phyloP scores from a whole-genome alignment of 805 yeast species.

The Yarrowia sp. region DNA sequence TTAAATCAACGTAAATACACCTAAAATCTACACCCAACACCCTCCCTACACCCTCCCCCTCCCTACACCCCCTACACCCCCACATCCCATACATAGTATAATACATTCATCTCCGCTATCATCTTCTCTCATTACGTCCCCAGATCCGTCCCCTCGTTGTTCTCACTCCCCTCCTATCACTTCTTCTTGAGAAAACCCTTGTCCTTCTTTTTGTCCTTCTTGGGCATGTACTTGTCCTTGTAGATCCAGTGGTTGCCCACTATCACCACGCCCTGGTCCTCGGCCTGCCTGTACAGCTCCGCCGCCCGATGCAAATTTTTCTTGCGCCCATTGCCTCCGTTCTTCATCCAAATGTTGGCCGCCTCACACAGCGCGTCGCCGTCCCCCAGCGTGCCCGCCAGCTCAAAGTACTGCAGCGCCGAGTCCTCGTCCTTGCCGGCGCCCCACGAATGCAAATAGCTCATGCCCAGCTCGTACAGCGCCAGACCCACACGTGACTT shows the following conservation, averaged over 20 bases:
- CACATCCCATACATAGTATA: neutral
- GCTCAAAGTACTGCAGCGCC: conserved; percentile 58
- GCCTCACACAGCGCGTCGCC: conserved; percentile 65
- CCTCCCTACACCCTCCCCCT: neutral
- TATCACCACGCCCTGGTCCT: conserved; percentile 54
- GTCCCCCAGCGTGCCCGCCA: conserved; percentile 65
- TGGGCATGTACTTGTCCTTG: conserved; percentile 56
- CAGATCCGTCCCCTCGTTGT: neutral
- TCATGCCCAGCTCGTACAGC: conserved; percentile 59
- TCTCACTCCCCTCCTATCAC: neutral
- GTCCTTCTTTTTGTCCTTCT: conserved; percentile 30
- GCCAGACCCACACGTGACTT: conserved; percentile 40
- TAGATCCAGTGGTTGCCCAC: conserved; percentile 75
- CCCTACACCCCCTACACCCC: too few species aligned
- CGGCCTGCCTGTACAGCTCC: conserved; percentile 66
- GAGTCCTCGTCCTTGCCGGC: conserved; percentile 48
- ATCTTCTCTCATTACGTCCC: neutral
- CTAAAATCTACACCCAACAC: too few species aligned
- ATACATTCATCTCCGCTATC: neutral
- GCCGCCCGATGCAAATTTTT: conserved; percentile 63
- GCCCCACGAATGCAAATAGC: conserved; percentile 58
- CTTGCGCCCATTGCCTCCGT: conserved; percentile 49
- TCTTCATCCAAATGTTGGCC: conserved; percentile 63
- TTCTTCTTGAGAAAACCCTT: conserved; percentile 25
- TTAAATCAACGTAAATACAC: too few species aligned